Evolutionary conservation across 345 rosid genomes (phyloP), one percentile per base, ranked within the genome.

Genomic region (Erysimum cheiranthoides): DNA sequence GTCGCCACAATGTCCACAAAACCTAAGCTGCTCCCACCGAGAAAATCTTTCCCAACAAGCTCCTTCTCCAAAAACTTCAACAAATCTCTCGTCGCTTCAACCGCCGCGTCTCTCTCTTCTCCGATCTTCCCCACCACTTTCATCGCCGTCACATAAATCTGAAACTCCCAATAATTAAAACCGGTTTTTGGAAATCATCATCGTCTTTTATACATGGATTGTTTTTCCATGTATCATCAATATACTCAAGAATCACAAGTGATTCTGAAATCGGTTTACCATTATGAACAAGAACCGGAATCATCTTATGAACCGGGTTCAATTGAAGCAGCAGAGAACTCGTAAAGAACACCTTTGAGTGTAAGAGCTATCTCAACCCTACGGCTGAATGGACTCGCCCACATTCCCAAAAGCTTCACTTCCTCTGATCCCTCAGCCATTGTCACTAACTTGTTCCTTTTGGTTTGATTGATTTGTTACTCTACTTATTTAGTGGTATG

Each of bases 221-320:
- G 10, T 40, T 10, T 30, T 36, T 35, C 84, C 88, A 80, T 0
- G 84, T 85, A 28, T 82, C 84, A 9, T 85, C 83, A 53, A 85
- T 80, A 71, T 86, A 86, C 6, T 86, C 86, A 11, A 86, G 78
- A 25, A 84, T 86, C 34, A 82, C 51, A 6, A 62, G 74, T 2
- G 86, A 86, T 42, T 86, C 89, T 0, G 57, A 61, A 9, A 84
- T 35, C 4, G 89, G 78, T 45, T 79, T 75, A 31, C 81, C 84
- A 25, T 73, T 78, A 71, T 82, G 87, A 1, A 82, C 70, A 40
- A 84, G 76, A 61, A 82, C 84, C 4, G 85, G 85, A 2, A 82
- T 36, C 67, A 69, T 78, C 57, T 80, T 70, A 30, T 82, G 64
- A 53, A 85, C 47, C 5, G 86, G 84, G 61, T 81, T 78, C 17